Base-by-base conservation (phyloP, 345 rosid species). In the Murraya koenigii region DNA sequence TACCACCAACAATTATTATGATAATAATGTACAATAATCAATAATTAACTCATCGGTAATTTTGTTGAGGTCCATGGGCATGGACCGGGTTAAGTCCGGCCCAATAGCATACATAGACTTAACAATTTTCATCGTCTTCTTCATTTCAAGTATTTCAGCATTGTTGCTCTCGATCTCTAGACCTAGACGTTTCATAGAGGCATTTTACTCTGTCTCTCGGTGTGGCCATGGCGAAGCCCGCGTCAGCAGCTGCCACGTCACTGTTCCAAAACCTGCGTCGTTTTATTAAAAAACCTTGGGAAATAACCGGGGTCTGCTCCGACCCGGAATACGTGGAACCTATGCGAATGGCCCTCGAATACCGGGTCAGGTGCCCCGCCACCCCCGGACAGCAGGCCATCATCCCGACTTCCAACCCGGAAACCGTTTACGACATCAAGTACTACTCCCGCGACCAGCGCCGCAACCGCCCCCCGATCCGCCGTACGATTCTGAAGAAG, bases 201-300 rank as follows among this genome's bases (percentile, higher is more conserved):
- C 17, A 11, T 44, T 44, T 44, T 11, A 44, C 49, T 52, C 56
- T 17, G 22, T 52, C 17, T 52, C 56, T 52, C 56, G 56, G 56
- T 52, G 56, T 52, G 1, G 25, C 82, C 66, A 94, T 90, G 98
- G 94, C 94, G 85, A 94, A 94, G 82, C 75, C 90, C 58, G 80
- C 69, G 38, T 69, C 89, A 55, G 62, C 84, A 44, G 88, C 90
- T 49, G 39, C 86, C 39, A 72, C 88, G 58, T 87, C 93, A 61
- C 75, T 92, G 64, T 49, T 91, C 69, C 93, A 92, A 80, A 87
- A 77, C 81, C 91, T 94, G 2, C 89, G 79, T 78, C 85, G 92
- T 5, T 96, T 80, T 88, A 74, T 96, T 54, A 96, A 92, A 87
- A 90, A 92, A 82, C 99, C 99, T 7, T 96, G 98, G 99, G 97